Evolutionary conservation across 2,329 filamentous ascomycete genomes (phyloP), one percentile per base, ranked within the genome.

Genomic region (Hypoxylon sp.): DNA sequence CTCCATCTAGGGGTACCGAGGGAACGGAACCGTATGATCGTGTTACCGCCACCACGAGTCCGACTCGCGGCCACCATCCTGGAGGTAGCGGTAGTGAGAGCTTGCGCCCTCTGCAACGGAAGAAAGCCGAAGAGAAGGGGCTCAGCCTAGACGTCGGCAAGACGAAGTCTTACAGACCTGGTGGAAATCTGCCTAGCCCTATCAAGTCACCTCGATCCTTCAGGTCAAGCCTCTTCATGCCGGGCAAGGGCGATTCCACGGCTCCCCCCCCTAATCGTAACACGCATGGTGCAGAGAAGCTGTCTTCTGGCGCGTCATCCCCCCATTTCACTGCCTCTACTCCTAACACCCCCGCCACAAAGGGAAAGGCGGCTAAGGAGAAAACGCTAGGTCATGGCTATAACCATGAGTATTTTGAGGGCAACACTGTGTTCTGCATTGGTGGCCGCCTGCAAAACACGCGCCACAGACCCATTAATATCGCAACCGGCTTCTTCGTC

Each of bases 341-440:
- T 14, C 57, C 72, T 68, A 64, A 62, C 33, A 38, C 72, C 18
- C 63, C 74, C 44, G 71, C 59, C 61, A 70, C 56, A 54, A 73
- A 67, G 42, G 48, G 68, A 22, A 62, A 71, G 68, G 52, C 61
- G 50, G 71, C 73, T 44, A 78, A 75, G 50, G 70, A 80, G 24
- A 80, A 80, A 46, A 70, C 77, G 22, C 78, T 62, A 1, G 78
- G 83, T 33, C 75, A 86, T 58, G 89, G 92, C 53, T 90, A 86
- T 70, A 97, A 97, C 72, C 91, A 95, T 78, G 88, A 98, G 76
- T 97, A 97, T 77, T 98, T 97, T 74, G 87, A 92, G 45, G 96
- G 96, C 46, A 99, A 98, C 75, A 97, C 93, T 0, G 83, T 93
- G 22, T 99, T 99, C 76, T 97, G 89, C 77, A 84, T 92, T 63